These are phyloP conservation scores for Trichosporon faecale DNA, from an alignment of 1,284 basidiomycete species.

Conservation along the genomic window DNA sequence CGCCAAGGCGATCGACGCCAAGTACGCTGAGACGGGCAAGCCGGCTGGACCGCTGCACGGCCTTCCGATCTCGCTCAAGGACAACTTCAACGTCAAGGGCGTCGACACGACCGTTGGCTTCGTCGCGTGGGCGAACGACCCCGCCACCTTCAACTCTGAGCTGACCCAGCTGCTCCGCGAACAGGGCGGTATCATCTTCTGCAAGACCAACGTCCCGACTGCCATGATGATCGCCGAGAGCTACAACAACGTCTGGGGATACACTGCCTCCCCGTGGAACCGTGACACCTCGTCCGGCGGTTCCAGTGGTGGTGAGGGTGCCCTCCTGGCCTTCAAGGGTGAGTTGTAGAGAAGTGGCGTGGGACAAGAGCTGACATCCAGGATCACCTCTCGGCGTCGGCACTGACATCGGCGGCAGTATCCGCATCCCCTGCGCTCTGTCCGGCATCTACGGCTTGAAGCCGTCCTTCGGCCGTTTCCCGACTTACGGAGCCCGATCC, in stretches of 20 bases:
- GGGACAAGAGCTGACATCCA: conserved; percentile 12
- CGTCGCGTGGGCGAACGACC: conserved; percentile 37
- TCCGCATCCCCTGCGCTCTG: conserved; percentile 65
- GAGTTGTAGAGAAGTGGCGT: conserved; percentile 2
- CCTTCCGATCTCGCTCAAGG: conserved; percentile 55
- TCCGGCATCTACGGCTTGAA: conserved; percentile 67
- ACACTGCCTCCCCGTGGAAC: conserved; percentile 65
- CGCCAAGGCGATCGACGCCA: conserved; percentile 52
- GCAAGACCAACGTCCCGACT: conserved; percentile 45
- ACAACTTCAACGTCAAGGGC: conserved; percentile 45
- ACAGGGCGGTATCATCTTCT: conserved; percentile 40
- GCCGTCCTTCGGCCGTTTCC: conserved; percentile 67
- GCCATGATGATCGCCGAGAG: conserved; percentile 46
- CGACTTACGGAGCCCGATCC: conserved; percentile 64
- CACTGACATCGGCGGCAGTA: conserved; percentile 68
- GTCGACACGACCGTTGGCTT: conserved; percentile 50
- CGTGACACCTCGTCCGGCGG: conserved; percentile 59
- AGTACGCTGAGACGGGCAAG: conserved; percentile 46
- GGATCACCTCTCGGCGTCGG: conserved; percentile 66
- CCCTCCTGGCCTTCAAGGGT: conserved; percentile 59
- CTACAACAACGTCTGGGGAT: conserved; percentile 59
- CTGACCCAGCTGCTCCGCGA: conserved; percentile 37
- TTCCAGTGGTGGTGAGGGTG: conserved; percentile 63
- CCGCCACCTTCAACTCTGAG: conserved; percentile 33
- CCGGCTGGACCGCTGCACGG: conserved; percentile 55